Base-by-base conservation (phyloP, 2,329 filamentous ascomycete species). In the Pseudocercospora eumusae region DNA sequence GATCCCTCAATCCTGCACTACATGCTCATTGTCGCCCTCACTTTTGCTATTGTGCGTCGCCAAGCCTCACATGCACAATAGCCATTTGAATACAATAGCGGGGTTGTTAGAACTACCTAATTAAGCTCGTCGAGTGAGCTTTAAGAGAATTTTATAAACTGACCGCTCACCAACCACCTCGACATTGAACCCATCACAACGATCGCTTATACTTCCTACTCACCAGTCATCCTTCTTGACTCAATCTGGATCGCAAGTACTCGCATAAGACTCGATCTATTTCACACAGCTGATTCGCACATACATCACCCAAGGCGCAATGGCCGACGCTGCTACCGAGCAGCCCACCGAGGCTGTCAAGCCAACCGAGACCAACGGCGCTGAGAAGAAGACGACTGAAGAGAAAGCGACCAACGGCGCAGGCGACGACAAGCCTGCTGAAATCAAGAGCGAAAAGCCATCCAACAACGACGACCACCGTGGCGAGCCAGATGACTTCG, bases 261-360 rank as follows among this genome's bases (percentile, higher is more conserved):
- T 44, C n/a, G 28, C 28, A 54, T 23, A 42, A 20, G n/a, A 54
- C 21, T 25, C 56, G 11, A 49, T 31, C 33, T 23, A 7, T 40
- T 15, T 8, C 49, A 27, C 52, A 36, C 52, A 54, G n/a, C 23
- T 33, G 18, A 54, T 11, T 54, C 28, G 52, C 52, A 25, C 52
- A n/a, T 36, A 33, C 28, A 27, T 10, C 31, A 40, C 28, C 28
- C 8, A 11, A 33, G 23, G 52, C 45, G 59, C 54, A 36, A 69
- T 69, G 67, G 67, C 67, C 59, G 65, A 67, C 62, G 66, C 64
- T 60, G 55, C 61, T 52, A 58, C 57, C 40, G 60, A 57, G 59
- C 63, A 66, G 58, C 59, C 60, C 25, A 58, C 61, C 42, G 62
- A 63, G 54, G 58, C 60, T 25, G 56, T 60, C 31, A 63, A 67